Evolutionary conservation across 345 rosid species (phyloP).

Genomic region (Eucalyptus polybractea): DNA sequence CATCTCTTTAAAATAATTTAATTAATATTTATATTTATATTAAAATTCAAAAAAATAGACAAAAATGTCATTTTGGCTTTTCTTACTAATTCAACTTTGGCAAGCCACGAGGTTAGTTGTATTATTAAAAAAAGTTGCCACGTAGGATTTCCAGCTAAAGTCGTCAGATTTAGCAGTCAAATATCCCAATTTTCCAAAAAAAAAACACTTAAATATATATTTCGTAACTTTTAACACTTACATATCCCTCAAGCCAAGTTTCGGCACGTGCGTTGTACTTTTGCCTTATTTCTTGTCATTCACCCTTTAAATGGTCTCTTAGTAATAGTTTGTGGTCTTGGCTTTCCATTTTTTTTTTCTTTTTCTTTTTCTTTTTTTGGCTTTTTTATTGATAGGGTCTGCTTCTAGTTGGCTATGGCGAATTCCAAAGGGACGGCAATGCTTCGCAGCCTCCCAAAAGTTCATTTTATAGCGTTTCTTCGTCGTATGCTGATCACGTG

Average conservation of each 20-base stretch:
- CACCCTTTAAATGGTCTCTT: neutral
- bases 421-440: conserved; percentile 69
- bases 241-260: too few species aligned
- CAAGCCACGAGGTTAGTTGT: rapidly evolving
- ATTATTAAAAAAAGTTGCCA: too few species aligned
- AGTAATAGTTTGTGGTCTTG: neutral
- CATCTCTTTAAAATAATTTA: too few species aligned
- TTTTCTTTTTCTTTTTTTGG: too few species aligned
- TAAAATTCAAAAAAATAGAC: too few species aligned
- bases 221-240: rapidly evolving
- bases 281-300: neutral
- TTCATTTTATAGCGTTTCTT: conserved; percentile 69
- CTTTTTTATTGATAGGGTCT: conserved; percentile 16
- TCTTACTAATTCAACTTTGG: rapidly evolving
- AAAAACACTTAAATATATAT: too few species aligned
- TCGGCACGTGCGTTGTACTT: rapidly evolving
- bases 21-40: too few species aligned
- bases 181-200: too few species aligned
- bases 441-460: conserved; percentile 84
- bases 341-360: too few species aligned
- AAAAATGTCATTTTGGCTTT: rapidly evolving
- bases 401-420: conserved; percentile 32
- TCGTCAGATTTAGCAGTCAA: rapidly evolving
- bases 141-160: rapidly evolving
- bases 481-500: conserved; percentile 51